Evolutionary conservation across 2,329 filamentous ascomycete species (phyloP).

Genomic region (Alternaria ethzedia): DNA sequence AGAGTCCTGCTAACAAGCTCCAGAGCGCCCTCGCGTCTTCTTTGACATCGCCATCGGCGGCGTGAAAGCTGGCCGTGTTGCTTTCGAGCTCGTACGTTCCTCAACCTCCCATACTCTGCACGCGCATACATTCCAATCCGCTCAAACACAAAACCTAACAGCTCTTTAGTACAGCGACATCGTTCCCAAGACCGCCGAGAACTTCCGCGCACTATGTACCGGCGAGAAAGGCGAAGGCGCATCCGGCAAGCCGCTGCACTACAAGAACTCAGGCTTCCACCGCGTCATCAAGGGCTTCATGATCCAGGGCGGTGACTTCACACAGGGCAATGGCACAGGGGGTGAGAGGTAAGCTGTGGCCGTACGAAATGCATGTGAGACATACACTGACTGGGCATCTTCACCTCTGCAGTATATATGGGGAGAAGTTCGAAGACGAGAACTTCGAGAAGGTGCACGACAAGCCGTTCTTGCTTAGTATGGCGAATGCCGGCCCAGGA

Average conservation of each 20-base stretch:
- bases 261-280: constrained; percentile 92
- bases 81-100: constrained; percentile 77
- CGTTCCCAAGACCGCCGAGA: constrained; percentile 94
- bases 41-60: constrained; percentile 89
- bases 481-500: constrained; percentile 95
- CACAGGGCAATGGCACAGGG: constrained; percentile 89
- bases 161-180: constrained; percentile 52
- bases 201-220: constrained; percentile 93
- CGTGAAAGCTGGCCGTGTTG: constrained; percentile 75
- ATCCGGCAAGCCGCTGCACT: constrained; percentile 84
- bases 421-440: constrained; percentile 96
- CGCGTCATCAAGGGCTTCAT: constrained; percentile 98
- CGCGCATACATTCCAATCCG: background rate
- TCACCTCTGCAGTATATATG: constrained; percentile 72
- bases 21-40: constrained; percentile 79
- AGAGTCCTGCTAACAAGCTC: constrained; percentile 8
- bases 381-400: background rate
- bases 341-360: constrained; percentile 68
- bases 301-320: constrained; percentile 98
- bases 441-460: constrained; percentile 93
- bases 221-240: constrained; percentile 90
- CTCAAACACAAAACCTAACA: constrained; percentile 4
- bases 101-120: background rate
- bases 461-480: constrained; percentile 89
- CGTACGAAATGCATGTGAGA: background rate